These are phyloP conservation scores for Macadamia tetraphylla DNA, from an alignment of 164 flowering plant species.

Conservation along the genomic window DNA sequence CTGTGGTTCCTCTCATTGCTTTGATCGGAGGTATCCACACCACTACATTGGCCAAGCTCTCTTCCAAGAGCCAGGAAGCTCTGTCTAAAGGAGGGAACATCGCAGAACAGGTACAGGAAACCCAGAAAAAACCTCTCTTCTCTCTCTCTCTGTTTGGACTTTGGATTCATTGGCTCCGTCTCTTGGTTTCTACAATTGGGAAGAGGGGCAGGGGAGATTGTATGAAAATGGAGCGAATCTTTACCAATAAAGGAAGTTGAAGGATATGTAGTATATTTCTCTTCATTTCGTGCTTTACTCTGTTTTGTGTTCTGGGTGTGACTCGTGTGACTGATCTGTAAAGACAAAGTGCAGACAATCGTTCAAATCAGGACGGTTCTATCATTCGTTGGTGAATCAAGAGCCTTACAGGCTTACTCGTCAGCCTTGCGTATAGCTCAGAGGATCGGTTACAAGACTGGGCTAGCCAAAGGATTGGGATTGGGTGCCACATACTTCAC, in stretches of 20 bases:
- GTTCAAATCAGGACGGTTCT: slow-evolving; percentile 84
- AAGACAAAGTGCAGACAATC: slow-evolving; percentile 53
- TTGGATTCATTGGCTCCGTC: too few relatives aligned
- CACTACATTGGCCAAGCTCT: slow-evolving; percentile 65
- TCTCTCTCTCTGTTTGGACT: neutral
- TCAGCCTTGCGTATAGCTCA: slow-evolving; percentile 60
- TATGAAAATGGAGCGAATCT: too few relatives aligned
- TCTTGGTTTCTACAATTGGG: too few relatives aligned
- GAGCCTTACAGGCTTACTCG: slow-evolving; percentile 71
- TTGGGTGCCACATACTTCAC: slow-evolving; percentile 92
- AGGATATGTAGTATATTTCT: too few relatives aligned
- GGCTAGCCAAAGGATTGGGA: slow-evolving; percentile 86
- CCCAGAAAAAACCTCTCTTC: neutral
- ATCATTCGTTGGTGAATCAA: slow-evolving; percentile 86
- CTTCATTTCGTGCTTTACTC: too few relatives aligned
- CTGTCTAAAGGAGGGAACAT: slow-evolving; percentile 86
- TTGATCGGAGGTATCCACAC: slow-evolving; percentile 85
- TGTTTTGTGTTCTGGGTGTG: too few relatives aligned
- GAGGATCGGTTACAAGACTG: slow-evolving; percentile 74
- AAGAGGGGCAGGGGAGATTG: too few relatives aligned
- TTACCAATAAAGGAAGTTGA: too few relatives aligned
- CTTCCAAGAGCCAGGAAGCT: slow-evolving; percentile 79
- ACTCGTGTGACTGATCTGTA: too few relatives aligned
- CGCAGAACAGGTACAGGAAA: slow-evolving; percentile 68
- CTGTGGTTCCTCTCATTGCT: slow-evolving; percentile 91